These are phyloP conservation scores for Sporobolomyces roseus DNA, from an alignment of 768 basidiomycete genomes.

Conservation along the genomic window DNA sequence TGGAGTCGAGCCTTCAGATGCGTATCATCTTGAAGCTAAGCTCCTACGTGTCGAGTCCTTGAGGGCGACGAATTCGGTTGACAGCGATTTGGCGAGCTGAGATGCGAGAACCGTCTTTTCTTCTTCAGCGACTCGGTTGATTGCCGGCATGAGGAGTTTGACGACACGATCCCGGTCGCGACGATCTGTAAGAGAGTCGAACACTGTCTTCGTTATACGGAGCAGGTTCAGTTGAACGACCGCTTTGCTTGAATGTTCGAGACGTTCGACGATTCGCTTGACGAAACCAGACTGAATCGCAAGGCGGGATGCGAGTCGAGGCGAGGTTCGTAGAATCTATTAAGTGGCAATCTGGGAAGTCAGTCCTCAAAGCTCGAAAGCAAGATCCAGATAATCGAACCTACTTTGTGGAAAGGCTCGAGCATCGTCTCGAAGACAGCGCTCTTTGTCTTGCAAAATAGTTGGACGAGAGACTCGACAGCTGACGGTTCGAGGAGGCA, in stretches of 20 bases:
- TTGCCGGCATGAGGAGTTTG: constrained; percentile 52
- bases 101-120: constrained; percentile 89
- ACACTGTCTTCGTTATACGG: constrained; percentile 74
- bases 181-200: constrained; percentile 54
- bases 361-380: too few species aligned
- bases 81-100: constrained; percentile 60
- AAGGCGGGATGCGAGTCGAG: constrained; percentile 66
- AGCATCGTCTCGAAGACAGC: constrained; percentile 75
- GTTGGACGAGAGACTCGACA: constrained; percentile 65
- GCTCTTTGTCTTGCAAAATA: constrained; percentile 73
- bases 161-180: constrained; percentile 32
- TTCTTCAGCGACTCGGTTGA: constrained; percentile 71
- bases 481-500: constrained; percentile 66
- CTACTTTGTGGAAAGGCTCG: constrained; percentile 79
- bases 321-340: constrained; percentile 69
- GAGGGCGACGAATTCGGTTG: constrained; percentile 22
- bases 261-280: constrained; percentile 76
- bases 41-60: constrained; percentile 13
- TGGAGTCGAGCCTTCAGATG: background rate
- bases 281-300: constrained; percentile 76
- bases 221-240: constrained; percentile 86
- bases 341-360: background rate
- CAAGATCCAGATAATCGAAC: background rate
- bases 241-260: constrained; percentile 64
- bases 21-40: background rate